These are phyloP conservation scores for Penicillium nordicum DNA, from an alignment of 2,329 filamentous ascomycete genomes.

Conservation along the genomic window DNA sequence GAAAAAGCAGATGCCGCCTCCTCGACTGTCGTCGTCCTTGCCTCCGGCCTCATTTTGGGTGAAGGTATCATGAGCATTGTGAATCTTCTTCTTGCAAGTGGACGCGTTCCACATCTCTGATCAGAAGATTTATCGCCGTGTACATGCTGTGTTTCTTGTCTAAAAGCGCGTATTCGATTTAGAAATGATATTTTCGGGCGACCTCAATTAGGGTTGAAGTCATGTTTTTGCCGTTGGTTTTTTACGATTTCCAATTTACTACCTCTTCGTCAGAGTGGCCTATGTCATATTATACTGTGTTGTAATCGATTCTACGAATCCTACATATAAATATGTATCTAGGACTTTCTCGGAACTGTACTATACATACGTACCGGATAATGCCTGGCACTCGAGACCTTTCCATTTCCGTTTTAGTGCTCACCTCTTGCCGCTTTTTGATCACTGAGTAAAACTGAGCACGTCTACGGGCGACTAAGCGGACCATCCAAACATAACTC, in stretches of 20 bases:
- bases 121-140: neutral
- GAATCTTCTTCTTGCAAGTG: slow-evolving; percentile 77
- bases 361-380: no score
- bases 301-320: neutral
- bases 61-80: slow-evolving; percentile 91
- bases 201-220: neutral
- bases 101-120: slow-evolving; percentile 69
- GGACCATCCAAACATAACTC: no score
- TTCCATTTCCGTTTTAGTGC: no score
- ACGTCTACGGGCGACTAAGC: no score
- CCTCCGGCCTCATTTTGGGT: slow-evolving; percentile 83
- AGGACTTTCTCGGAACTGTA: neutral
- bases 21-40: slow-evolving; percentile 80
- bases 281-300: neutral
- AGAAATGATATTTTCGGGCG: neutral
- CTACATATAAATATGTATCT: no score
- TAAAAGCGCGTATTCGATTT: neutral
- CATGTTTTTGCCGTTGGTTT: neutral
- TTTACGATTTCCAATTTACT: neutral
- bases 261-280: no score
- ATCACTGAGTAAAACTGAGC: no score
- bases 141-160: neutral
- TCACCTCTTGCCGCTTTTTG: no score
- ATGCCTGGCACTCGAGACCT: no score
- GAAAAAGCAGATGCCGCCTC: slow-evolving; percentile 37